Percentiles rank a stretch among this genome's conserved stretches.
These are phyloP conservation scores for Cicer yamashitae DNA, from an alignment of 306 rosid genomes.

Conservation along the genomic window DNA sequence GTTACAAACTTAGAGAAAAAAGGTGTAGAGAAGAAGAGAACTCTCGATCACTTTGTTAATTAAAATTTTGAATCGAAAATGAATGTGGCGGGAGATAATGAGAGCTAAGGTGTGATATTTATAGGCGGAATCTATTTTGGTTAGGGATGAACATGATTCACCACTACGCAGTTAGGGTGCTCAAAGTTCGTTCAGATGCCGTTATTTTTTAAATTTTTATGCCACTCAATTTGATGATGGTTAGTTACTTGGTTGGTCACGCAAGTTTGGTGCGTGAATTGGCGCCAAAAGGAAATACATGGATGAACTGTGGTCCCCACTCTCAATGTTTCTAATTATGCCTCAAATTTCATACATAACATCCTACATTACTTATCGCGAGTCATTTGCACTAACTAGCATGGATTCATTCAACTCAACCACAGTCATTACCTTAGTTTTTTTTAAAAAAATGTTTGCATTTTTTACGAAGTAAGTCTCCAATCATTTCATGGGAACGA, in stretches of 20 bases:
- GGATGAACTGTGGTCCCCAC: background rate
- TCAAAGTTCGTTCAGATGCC: conserved; percentile 6
- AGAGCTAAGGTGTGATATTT: conserved; percentile 33
- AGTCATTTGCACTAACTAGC: too few species aligned
- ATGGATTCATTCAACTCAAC: too few species aligned
- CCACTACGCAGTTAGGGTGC: background rate
- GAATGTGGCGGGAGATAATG: conserved; percentile 38
- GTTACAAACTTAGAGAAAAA: conserved; percentile 21
- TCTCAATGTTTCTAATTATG: background rate
- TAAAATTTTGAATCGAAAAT: conserved; percentile 30
- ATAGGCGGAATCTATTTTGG: conserved; percentile 21
- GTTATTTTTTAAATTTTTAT: conserved; percentile 5
- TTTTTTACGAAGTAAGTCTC: too few species aligned
- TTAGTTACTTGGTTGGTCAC: conserved; percentile 20
- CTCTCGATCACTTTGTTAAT: background rate
- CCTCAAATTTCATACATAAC: background rate
- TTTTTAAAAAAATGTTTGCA: too few species aligned
- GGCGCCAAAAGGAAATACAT: conserved; percentile 37
- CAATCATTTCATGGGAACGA: too few species aligned
- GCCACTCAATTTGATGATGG: background rate
- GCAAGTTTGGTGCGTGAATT: conserved; percentile 37
- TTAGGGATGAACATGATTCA: conserved; percentile 13
- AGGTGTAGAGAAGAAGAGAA: background rate
- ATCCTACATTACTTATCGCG: background rate
- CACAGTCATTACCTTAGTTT: too few species aligned